Evolutionary conservation across 495 filamentous ascomycete genomes (phyloP), one percentile per base, ranked within the genome.

Genomic region (Aspergillus nidulans): DNA sequence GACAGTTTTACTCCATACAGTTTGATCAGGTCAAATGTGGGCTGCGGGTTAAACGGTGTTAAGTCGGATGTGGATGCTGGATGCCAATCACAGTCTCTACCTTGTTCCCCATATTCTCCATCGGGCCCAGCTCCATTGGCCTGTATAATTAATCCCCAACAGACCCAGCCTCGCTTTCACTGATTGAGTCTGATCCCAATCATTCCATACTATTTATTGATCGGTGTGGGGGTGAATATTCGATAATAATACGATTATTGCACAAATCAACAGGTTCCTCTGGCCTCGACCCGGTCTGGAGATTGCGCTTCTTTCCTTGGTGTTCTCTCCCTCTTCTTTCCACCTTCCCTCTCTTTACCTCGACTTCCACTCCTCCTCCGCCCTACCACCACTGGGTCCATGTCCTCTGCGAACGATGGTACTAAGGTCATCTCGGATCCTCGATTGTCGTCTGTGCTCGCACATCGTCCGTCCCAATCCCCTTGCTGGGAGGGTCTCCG

Each of bases 391-490:
- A 54, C 40, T 34, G 46, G 54, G 42, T 38, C 55, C 43, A 36
- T 40, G 47, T 7, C 38, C 34, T 18, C 21, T 56, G 52, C 61
- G 63, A 62, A 73, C 56, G 58, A 67, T 58, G 61, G 60, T 61
- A 61, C 62, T 52, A 63, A 59, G 64, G 63, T 63, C 60, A 49
- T 36, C 46, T 19, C 34, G 38, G 39, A 30, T 44, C n/a, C 19
- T 55, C 49, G 52, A 62, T 52, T 53, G 47, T 59, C 43, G 47
- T 53, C 46, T 52, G 71, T 75, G 70, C 70, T 71, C 68, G 69
- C 72, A 72, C 70, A 65, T 54, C 55, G 63, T 53, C 59, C 53
- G 52, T 69, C 64, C 69, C 67, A 63, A 60, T 62, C 67, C 68
- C 69, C 63, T 60, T 36, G 46, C 50, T 56, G 70, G 70, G 67